These are phyloP conservation scores for Trypanosoma theileri DNA, from an alignment of 208 protist species.

Conservation along the genomic window DNA sequence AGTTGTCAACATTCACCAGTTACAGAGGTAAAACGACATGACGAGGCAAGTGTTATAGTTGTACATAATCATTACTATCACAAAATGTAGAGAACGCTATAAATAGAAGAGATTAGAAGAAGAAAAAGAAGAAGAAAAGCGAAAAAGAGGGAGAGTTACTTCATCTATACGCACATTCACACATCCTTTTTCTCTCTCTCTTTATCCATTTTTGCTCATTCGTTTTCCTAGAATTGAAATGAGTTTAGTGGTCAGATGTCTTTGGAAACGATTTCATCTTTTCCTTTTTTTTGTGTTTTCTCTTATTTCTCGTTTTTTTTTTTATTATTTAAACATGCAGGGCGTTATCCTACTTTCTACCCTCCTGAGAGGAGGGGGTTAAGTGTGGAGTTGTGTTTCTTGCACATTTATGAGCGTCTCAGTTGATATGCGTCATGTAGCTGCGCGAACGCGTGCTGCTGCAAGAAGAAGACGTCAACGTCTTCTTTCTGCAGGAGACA, in stretches of 20 bases:
- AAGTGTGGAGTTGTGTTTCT: no score
- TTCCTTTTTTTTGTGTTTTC: background rate
- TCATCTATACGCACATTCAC: background rate
- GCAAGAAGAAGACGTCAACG: slow-evolving; percentile 9
- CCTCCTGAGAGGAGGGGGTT: no score
- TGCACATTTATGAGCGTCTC: background rate
- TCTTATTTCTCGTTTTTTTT: background rate
- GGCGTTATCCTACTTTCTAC: background rate
- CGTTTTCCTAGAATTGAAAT: no score
- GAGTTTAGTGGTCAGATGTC: no score
- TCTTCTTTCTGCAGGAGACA: slow-evolving; percentile 18
- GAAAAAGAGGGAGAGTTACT: background rate
- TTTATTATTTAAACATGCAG: background rate
- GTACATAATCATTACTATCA: slow-evolving; percentile 33
- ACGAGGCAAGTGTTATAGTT: slow-evolving; percentile 15
- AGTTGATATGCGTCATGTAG: background rate
- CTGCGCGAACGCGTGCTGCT: background rate
- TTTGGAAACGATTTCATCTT: background rate
- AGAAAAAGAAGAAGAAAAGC: background rate
- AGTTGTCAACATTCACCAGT: background rate
- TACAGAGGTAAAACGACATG: background rate
- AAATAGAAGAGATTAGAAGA: background rate
- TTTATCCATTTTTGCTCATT: background rate
- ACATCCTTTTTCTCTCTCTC: background rate
- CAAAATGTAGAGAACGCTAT: slow-evolving; percentile 3